These are phyloP conservation scores for Sporothrix protearum DNA, from an alignment of 2,329 filamentous ascomycete species.

Conservation along the genomic window DNA sequence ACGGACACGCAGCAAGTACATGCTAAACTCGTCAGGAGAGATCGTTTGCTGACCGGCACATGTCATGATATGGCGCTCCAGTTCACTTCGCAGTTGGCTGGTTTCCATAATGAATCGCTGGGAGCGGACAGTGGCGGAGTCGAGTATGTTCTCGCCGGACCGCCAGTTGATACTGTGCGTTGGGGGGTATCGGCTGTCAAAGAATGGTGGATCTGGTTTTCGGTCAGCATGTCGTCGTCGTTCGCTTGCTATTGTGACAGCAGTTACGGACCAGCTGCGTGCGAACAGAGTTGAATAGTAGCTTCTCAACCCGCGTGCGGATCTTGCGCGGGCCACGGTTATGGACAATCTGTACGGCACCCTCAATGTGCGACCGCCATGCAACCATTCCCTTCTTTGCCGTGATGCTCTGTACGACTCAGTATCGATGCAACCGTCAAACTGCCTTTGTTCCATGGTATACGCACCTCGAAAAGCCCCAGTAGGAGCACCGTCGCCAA, in stretches of 20 bases:
- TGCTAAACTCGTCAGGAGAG: slow-evolving; percentile 45
- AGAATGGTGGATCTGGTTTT: slow-evolving; percentile 32
- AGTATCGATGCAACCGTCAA: neutral
- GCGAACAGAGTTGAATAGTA: slow-evolving; percentile 57
- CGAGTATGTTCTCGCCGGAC: slow-evolving; percentile 50
- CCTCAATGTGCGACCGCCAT: slow-evolving; percentile 61
- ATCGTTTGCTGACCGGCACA: slow-evolving; percentile 29
- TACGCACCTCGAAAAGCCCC: neutral
- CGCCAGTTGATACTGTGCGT: slow-evolving; percentile 57
- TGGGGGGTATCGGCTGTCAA: slow-evolving; percentile 52
- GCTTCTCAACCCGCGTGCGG: slow-evolving; percentile 49
- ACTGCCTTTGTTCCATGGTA: neutral
- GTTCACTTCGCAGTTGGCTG: slow-evolving; percentile 54
- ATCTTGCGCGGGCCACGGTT: slow-evolving; percentile 56
- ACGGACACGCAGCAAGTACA: slow-evolving; percentile 52
- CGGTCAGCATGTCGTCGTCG: neutral
- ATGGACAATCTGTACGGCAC: slow-evolving; percentile 58
- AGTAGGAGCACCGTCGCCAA: neutral
- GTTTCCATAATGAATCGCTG: slow-evolving; percentile 53
- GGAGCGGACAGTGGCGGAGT: slow-evolving; percentile 46
- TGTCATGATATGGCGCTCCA: slow-evolving; percentile 33
- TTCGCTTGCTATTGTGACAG: no score
- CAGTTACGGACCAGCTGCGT: slow-evolving; percentile 51
- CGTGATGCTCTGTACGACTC: slow-evolving; percentile 44
- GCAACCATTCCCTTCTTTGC: slow-evolving; percentile 52